A percentile compares a stretch with the other conserved stretches of the same genome.
Evolutionary conservation across 2,329 filamentous ascomycete genomes (phyloP).

Genomic region (Monascus ruber): DNA sequence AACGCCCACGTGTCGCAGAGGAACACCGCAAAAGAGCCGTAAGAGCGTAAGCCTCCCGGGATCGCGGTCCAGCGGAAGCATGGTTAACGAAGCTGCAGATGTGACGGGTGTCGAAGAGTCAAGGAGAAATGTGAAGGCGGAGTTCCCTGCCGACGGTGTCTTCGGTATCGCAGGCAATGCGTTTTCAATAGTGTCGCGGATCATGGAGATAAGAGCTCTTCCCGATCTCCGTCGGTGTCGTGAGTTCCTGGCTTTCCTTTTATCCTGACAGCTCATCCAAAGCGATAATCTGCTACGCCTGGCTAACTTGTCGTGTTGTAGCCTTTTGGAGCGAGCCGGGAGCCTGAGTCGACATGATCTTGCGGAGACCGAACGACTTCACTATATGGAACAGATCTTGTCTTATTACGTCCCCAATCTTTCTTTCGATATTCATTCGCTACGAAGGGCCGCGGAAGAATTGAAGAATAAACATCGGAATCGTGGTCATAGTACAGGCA

Average conservation of each 20-base stretch:
- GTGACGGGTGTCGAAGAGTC: constrained; percentile 43
- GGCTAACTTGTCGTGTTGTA: constrained; percentile 1
- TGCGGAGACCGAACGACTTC: constrained; percentile 24
- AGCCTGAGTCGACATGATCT: constrained; percentile 24
- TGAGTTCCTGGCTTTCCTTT: constrained; percentile 13
- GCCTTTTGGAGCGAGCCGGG: constrained; percentile 18
- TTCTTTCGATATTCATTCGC: constrained; percentile 30
- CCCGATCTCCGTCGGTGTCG: constrained; percentile 21
- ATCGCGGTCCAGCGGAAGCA: not conserved
- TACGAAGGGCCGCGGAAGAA: constrained; percentile 34
- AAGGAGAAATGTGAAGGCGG: constrained; percentile 49
- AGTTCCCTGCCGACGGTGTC: constrained; percentile 42
- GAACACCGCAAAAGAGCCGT: constrained; percentile 32
- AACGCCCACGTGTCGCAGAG: constrained; percentile 30
- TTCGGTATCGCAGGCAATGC: constrained; percentile 41
- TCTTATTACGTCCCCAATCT: constrained; percentile 37
- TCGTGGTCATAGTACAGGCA: constrained; percentile 20
- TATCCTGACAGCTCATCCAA: not conserved
- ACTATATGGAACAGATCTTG: constrained; percentile 39
- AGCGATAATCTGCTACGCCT: no score
- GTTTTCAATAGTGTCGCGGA: constrained; percentile 34
- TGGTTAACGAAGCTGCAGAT: constrained; percentile 26
- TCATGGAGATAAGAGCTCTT: constrained; percentile 16
- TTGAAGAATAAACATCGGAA: constrained; percentile 25
- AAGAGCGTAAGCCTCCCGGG: constrained; percentile 21